Evolutionary conservation across 768 basidiomycete species (phyloP).

Genomic region (Sutorius australiensis): DNA sequence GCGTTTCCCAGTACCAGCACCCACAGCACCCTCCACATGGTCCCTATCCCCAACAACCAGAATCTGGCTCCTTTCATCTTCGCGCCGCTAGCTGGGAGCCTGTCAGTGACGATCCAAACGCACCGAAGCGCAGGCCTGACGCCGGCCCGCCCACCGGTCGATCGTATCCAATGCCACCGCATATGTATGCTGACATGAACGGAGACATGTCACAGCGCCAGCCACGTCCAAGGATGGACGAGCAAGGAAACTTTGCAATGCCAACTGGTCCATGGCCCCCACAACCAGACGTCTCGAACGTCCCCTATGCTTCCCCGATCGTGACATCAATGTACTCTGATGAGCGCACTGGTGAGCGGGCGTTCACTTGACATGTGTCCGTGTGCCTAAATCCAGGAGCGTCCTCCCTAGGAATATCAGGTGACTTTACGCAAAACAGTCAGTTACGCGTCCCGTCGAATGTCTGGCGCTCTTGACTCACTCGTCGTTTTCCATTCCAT

Average conservation of each 20-base stretch:
- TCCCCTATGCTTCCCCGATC: slow-evolving; percentile 43
- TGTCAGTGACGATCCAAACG: slow-evolving; percentile 34
- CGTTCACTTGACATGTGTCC: slow-evolving; percentile 7
- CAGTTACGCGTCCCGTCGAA: slow-evolving; percentile 27
- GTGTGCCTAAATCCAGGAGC: slow-evolving; percentile 18
- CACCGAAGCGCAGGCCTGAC: slow-evolving; percentile 35
- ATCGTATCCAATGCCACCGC: slow-evolving; percentile 34
- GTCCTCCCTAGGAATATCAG: slow-evolving; percentile 36
- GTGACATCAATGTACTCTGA: slow-evolving; percentile 51
- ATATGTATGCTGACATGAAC: slow-evolving; percentile 35
- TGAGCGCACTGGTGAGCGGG: slow-evolving; percentile 50
- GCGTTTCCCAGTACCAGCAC: slow-evolving; percentile 29
- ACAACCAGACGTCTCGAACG: slow-evolving; percentile 31
- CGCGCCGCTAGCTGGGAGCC: slow-evolving; percentile 59
- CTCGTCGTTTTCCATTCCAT: background rate
- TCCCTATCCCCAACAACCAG: slow-evolving; percentile 28
- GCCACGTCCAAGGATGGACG: slow-evolving; percentile 30
- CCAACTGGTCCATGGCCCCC: slow-evolving; percentile 32
- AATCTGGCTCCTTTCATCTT: slow-evolving; percentile 44
- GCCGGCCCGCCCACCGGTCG: slow-evolving; percentile 30
- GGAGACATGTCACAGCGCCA: slow-evolving; percentile 29
- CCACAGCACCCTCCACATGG: slow-evolving; percentile 23
- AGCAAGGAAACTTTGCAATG: slow-evolving; percentile 28
- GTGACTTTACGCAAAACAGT: slow-evolving; percentile 43
- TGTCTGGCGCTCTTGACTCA: slow-evolving; percentile 17